phyloP scores from a whole-genome alignment of 352 stramenopile species.

The Globisporangium emineosum region DNA sequence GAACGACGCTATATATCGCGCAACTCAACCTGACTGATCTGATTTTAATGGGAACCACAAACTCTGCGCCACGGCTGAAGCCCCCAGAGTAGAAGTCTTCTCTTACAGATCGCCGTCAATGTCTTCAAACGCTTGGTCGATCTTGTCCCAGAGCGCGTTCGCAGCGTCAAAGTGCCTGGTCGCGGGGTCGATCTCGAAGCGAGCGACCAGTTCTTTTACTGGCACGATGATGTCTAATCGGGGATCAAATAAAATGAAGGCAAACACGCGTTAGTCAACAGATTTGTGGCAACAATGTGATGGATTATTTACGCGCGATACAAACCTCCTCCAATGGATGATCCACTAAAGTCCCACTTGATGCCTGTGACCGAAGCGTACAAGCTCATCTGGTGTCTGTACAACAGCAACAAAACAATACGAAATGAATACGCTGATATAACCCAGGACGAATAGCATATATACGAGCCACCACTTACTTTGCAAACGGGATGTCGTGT shows the following conservation, averaged over 20 bases:
- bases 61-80: not conserved
- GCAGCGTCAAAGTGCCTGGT: constrained; percentile 52
- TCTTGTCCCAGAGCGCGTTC: constrained; percentile 66
- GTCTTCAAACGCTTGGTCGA: constrained; percentile 65
- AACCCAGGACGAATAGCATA: not conserved
- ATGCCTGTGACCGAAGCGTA: constrained; percentile 75
- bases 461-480: constrained; percentile 28
- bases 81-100: not conserved
- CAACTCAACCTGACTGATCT: too few relatives aligned
- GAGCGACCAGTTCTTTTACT: constrained; percentile 47
- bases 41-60: not conserved
- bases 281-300: too few relatives aligned
- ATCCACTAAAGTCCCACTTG: constrained; percentile 69
- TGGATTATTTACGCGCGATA: not conserved
- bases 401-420: constrained; percentile 5
- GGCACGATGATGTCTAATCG: constrained; percentile 59
- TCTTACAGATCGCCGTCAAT: constrained; percentile 45
- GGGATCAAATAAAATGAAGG: too few relatives aligned
- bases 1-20: too few relatives aligned
- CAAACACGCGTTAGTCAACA: too few relatives aligned
- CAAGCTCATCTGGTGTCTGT: constrained; percentile 73
- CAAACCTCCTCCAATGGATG: constrained; percentile 45
- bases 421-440: not conserved
- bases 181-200: constrained; percentile 55
- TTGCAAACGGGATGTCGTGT: constrained; percentile 65